Evolutionary conservation across 257 asterid genomes (phyloP).

Genomic region (Avicennia marina): DNA sequence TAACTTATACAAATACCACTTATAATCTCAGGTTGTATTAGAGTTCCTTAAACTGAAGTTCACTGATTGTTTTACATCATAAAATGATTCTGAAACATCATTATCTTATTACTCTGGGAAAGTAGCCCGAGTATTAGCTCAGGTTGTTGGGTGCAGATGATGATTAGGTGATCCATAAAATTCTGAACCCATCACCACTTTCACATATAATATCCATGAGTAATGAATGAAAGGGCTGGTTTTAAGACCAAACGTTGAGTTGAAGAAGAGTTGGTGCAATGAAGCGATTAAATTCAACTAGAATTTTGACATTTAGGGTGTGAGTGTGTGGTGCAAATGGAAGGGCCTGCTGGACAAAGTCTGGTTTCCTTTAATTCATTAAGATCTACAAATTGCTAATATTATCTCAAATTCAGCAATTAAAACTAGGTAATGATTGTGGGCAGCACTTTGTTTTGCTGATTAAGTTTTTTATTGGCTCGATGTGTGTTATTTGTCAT

Average conservation of each 20-base stretch:
- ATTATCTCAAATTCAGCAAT: conserved; percentile 12
- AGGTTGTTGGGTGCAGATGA: conserved; percentile 29
- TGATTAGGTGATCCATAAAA: conserved; percentile 42
- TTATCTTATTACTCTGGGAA: conserved; percentile 13
- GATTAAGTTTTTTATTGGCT: conserved; percentile 43
- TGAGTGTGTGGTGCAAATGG: conserved; percentile 23
- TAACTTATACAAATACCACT: too few relatives aligned
- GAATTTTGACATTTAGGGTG: conserved; percentile 18
- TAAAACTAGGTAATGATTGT: conserved; percentile 29
- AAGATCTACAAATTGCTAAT: conserved; percentile 1
- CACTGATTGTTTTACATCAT: conserved; percentile 13
- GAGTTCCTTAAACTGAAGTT: not conserved
- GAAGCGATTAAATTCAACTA: conserved; percentile 17
- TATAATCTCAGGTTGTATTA: not conserved
- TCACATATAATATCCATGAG: not conserved
- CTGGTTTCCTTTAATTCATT: conserved; percentile 16
- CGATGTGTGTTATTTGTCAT: conserved; percentile 30
- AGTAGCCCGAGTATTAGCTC: conserved; percentile 16
- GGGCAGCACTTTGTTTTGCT: conserved; percentile 22
- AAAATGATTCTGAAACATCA: conserved; percentile 17
- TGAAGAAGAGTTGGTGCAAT: not conserved
- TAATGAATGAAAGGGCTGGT: not conserved
- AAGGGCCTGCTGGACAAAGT: conserved; percentile 26
- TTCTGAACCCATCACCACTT: conserved; percentile 19
- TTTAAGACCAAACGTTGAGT: not conserved